phyloP scores from a whole-genome alignment of 2,329 filamentous ascomycete species.

The Colletotrichum liaoningense region DNA sequence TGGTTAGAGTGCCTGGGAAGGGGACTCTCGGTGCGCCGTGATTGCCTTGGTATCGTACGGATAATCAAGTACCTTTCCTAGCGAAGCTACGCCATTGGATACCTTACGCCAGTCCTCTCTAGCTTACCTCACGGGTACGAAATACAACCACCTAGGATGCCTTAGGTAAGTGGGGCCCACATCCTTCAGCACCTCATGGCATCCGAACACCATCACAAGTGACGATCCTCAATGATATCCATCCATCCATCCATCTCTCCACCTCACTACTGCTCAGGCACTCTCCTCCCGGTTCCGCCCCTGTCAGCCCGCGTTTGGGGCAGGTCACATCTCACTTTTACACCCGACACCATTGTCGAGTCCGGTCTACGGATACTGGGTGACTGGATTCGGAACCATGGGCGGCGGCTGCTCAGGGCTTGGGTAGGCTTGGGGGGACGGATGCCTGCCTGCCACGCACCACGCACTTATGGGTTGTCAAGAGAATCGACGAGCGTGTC shows the following conservation, averaged over 20 bases:
- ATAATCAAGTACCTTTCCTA: too few relatives aligned
- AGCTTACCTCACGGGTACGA: too few relatives aligned
- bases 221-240: not conserved
- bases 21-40: constrained; percentile 14
- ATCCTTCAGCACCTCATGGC: constrained; percentile 34
- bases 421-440: not conserved
- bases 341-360: not conserved
- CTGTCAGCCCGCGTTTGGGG: not conserved
- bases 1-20: not conserved
- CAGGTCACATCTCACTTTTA: constrained; percentile 10
- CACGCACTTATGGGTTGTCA: not conserved
- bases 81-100: not conserved
- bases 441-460: not conserved
- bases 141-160: not conserved
- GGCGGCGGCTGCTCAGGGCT: too few relatives aligned
- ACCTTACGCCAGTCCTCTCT: not conserved
- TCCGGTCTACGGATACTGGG: not conserved
- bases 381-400: not conserved
- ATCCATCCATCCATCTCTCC: not conserved
- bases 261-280: not conserved
- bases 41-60: not conserved
- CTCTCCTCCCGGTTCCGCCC: not conserved
- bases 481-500: not conserved
- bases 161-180: constrained; percentile 10
- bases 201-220: not conserved